Evolutionary conservation across 371 early-diverging fungal genomes (phyloP).

Genomic region (Rhizopus sp.): DNA sequence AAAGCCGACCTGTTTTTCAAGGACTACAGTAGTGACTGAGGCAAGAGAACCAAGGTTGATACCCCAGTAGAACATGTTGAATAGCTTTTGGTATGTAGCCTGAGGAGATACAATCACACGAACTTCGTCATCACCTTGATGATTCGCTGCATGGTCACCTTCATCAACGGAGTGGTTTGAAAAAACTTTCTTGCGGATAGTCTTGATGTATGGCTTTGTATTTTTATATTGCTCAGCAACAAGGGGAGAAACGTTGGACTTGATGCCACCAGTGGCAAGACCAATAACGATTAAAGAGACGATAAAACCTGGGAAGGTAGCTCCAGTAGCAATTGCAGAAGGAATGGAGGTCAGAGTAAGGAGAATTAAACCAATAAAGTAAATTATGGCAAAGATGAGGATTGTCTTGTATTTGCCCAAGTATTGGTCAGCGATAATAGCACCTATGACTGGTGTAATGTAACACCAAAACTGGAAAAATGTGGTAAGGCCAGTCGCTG

Average conservation of each 20-base stretch:
- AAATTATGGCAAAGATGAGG: conserved; percentile 64
- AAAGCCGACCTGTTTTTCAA: conserved; percentile 60
- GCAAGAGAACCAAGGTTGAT: conserved; percentile 73
- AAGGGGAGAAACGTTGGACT: conserved; percentile 49
- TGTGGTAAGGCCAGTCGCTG: conserved; percentile 71
- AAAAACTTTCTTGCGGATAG: conserved; percentile 8
- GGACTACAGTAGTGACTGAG: conserved; percentile 61
- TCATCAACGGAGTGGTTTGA: neutral
- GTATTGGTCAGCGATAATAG: conserved; percentile 80
- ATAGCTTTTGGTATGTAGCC: conserved; percentile 46
- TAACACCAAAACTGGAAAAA: conserved; percentile 85
- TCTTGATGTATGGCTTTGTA: conserved; percentile 36
- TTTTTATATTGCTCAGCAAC: conserved; percentile 51
- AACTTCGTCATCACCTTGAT: conserved; percentile 13
- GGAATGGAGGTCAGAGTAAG: conserved; percentile 66
- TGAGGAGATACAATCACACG: conserved; percentile 54
- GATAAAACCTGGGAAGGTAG: conserved; percentile 68
- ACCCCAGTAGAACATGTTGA: conserved; percentile 40
- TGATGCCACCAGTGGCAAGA: conserved; percentile 58
- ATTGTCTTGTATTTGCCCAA: conserved; percentile 89
- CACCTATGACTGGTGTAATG: conserved; percentile 79
- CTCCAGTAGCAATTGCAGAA: conserved; percentile 51
- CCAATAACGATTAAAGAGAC: conserved; percentile 74
- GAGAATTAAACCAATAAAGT: conserved; percentile 70
- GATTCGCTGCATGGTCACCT: no score